Percentiles rank a stretch among this genome's conserved stretches.
Evolutionary conservation across 192 early-diverging fungal genomes (phyloP).

Genomic region (Cladochytrium replicatum): DNA sequence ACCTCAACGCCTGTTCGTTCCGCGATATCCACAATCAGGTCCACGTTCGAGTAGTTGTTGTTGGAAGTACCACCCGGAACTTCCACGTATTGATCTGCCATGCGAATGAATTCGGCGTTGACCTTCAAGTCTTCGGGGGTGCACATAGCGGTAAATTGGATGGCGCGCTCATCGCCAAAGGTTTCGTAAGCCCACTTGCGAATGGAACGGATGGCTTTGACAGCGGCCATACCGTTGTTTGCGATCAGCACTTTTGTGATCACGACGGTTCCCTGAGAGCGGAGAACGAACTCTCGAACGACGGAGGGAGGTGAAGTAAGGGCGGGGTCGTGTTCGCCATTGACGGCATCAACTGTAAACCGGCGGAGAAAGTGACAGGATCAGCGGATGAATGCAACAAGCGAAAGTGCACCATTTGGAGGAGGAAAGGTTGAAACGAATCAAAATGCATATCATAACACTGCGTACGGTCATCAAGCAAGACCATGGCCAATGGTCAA

Average conservation of each 20-base stretch:
- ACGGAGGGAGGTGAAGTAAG: slow-evolving; percentile 15
- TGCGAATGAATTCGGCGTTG: slow-evolving; percentile 98
- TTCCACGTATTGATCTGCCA: slow-evolving; percentile 98
- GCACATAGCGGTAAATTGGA: slow-evolving; percentile 95
- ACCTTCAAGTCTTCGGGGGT: slow-evolving; percentile 95
- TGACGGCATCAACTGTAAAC: no score
- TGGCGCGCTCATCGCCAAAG: slow-evolving; percentile 92
- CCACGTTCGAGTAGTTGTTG: slow-evolving; percentile 99
- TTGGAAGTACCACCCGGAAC: slow-evolving; percentile 96
- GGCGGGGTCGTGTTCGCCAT: background rate
- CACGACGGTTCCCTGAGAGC: slow-evolving; percentile 27
- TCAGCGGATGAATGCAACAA: no score
- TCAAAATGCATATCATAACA: no score
- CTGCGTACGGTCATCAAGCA: no score
- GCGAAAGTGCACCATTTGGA: no score
- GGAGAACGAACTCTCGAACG: slow-evolving; percentile 31
- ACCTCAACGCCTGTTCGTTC: slow-evolving; percentile 83
- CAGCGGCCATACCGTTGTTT: slow-evolving; percentile 99
- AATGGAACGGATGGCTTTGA: slow-evolving; percentile 97
- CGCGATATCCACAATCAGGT: slow-evolving; percentile 95
- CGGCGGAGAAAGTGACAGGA: no score
- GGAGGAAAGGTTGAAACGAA: no score
- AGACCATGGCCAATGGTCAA: no score
- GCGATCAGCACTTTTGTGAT: slow-evolving; percentile 95
- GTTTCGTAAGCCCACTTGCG: slow-evolving; percentile 98